phyloP scores from a whole-genome alignment of 768 basidiomycete species.

The Tricholoma saponaceum region DNA sequence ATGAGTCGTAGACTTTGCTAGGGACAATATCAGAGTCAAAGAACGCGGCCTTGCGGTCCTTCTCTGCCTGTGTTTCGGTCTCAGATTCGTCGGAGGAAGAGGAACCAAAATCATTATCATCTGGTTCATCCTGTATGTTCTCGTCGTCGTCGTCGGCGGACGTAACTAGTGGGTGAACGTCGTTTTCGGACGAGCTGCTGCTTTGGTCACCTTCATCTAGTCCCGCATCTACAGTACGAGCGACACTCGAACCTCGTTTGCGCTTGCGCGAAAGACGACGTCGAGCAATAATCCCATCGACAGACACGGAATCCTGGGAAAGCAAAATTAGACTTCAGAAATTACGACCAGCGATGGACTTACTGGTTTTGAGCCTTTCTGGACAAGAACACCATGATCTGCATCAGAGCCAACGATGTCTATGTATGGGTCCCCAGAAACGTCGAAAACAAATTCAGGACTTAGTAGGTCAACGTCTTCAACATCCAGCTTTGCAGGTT shows the following conservation, averaged over 20 bases:
- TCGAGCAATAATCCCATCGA: constrained; percentile 89
- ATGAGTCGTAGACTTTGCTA: constrained; percentile 65
- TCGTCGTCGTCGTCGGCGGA: constrained; percentile 27
- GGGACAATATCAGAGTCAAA: constrained; percentile 62
- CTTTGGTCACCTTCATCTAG: constrained; percentile 18
- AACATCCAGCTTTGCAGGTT: constrained; percentile 22
- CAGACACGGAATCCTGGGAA: constrained; percentile 69
- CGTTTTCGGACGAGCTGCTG: constrained; percentile 29
- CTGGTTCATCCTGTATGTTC: constrained; percentile 14
- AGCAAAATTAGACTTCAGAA: constrained; percentile 6
- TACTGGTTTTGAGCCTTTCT: constrained; percentile 62
- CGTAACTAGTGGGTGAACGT: constrained; percentile 20
- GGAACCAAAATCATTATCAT: constrained; percentile 22
- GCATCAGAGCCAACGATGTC: constrained; percentile 43
- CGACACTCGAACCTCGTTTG: constrained; percentile 41
- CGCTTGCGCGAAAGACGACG: constrained; percentile 60
- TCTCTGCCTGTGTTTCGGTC: constrained; percentile 59
- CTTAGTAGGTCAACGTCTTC: constrained; percentile 70
- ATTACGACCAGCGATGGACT: constrained; percentile 16
- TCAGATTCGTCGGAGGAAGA: constrained; percentile 36
- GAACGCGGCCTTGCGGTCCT: constrained; percentile 83
- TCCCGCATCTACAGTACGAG: constrained; percentile 26
- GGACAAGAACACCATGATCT: constrained; percentile 52
- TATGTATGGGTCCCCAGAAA: constrained; percentile 64
- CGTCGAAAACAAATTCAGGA: constrained; percentile 81